Percentiles rank a stretch among this genome's conserved stretches.
phyloP scores from a whole-genome alignment of 306 rosid genomes.

The Myrica gale region DNA sequence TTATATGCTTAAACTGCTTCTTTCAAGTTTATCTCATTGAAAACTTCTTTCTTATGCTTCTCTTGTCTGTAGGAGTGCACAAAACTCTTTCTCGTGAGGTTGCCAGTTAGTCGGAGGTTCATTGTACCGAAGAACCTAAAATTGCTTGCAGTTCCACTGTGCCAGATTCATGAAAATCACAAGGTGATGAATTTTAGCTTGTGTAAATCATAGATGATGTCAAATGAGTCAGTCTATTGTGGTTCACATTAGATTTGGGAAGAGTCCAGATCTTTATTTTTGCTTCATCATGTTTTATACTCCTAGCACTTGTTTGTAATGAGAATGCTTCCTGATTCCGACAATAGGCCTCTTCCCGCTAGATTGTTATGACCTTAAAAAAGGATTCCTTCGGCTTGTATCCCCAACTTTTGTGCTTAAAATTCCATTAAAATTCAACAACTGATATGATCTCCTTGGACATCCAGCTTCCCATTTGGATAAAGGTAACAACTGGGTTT shows the following conservation, averaged over 20 bases:
- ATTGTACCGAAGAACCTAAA: conserved; percentile 68
- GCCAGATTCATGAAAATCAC: conserved; percentile 70
- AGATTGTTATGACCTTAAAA: not conserved
- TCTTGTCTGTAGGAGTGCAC: conserved; percentile 64
- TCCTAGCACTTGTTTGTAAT: not conserved
- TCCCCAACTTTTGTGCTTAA: not conserved
- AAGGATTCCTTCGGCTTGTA: not conserved
- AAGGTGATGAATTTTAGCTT: conserved; percentile 44
- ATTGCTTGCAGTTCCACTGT: conserved; percentile 80
- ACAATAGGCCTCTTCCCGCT: not conserved
- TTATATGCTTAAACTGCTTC: not conserved
- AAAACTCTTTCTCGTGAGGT: conserved; percentile 72
- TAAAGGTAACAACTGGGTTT: not conserved
- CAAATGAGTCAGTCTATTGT: not conserved
- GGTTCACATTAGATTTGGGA: not conserved
- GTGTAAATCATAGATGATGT: not conserved
- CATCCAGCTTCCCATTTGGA: not conserved
- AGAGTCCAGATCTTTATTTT: not conserved
- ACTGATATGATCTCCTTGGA: not conserved
- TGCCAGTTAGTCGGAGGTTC: conserved; percentile 68
- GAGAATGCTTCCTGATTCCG: not conserved
- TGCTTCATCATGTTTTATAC: not conserved
- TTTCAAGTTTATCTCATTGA: conserved; percentile 1
- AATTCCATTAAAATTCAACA: not conserved
- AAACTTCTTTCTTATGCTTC: conserved; percentile 22